Percentiles rank a stretch among this genome's conserved stretches.
These are phyloP conservation scores for Coriaria nepalensis DNA, from an alignment of 306 rosid species.

Conservation along the genomic window DNA sequence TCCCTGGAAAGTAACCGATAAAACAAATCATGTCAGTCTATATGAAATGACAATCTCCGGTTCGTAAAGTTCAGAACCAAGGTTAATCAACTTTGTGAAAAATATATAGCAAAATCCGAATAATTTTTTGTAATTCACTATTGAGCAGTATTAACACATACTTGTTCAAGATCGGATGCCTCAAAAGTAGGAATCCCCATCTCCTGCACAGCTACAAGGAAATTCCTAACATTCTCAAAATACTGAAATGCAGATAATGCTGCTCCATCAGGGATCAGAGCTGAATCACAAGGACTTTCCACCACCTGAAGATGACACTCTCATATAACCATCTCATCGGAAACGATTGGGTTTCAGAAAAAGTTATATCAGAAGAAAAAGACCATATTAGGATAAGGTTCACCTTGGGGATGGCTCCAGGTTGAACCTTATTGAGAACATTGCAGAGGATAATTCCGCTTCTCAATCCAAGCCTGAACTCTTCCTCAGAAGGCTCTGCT, in stretches of 20 bases:
- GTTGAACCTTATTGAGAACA: slow-evolving; percentile 68
- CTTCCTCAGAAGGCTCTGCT: slow-evolving; percentile 95
- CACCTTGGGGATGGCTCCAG: slow-evolving; percentile 84
- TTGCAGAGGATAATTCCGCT: slow-evolving; percentile 92
- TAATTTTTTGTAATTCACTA: neutral
- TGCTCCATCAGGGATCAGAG: slow-evolving; percentile 69
- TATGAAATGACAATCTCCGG: neutral
- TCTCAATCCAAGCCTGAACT: slow-evolving; percentile 83
- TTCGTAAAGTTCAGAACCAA: neutral
- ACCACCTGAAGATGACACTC: slow-evolving; percentile 45
- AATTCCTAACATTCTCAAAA: slow-evolving; percentile 90
- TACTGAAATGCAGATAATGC: slow-evolving; percentile 85
- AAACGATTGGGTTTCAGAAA: neutral
- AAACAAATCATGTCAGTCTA: neutral
- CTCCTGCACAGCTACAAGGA: slow-evolving; percentile 63
- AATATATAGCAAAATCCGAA: slow-evolving; percentile 1
- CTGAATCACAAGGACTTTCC: slow-evolving; percentile 82
- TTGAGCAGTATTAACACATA: slow-evolving; percentile 18
- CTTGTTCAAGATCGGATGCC: slow-evolving; percentile 96
- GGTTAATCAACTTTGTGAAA: neutral
- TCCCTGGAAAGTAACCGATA: slow-evolving; percentile 35
- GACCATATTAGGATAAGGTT: too few species aligned
- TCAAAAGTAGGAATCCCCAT: slow-evolving; percentile 83
- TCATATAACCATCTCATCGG: neutral
- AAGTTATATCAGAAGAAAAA: neutral